phyloP scores from a whole-genome alignment of 1,139 yeast genomes.

The Zygosaccharomyces sapae region DNA sequence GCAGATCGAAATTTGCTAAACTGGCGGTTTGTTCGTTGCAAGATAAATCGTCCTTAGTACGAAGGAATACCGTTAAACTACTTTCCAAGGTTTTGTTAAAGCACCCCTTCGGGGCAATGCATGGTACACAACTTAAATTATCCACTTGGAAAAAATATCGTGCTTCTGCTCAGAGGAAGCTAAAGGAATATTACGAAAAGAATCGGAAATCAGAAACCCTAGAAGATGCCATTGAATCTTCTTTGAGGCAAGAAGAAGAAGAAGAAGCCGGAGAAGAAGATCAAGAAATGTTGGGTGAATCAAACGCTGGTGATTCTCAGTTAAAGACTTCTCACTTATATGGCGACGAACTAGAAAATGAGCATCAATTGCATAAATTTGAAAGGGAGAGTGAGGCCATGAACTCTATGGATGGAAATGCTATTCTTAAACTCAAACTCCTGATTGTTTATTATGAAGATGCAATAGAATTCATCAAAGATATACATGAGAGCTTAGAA shows the following conservation, averaged over 20 bases:
- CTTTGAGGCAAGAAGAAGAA: conserved; percentile 19
- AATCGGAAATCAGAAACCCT: conserved; percentile 33
- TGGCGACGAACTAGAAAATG: conserved; percentile 24
- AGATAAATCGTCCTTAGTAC: conserved; percentile 79
- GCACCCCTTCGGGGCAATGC: conserved; percentile 77
- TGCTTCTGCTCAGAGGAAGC: conserved; percentile 47
- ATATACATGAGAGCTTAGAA: conserved; percentile 62
- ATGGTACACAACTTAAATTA: conserved; percentile 66
- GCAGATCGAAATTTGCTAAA: conserved; percentile 54
- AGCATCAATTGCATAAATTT: conserved; percentile 27
- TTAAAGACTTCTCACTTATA: conserved; percentile 18
- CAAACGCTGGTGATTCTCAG: conserved; percentile 22
- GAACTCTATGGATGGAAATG: conserved; percentile 33
- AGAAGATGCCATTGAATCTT: conserved; percentile 34
- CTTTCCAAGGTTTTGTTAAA: conserved; percentile 65
- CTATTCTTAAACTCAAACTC: conserved; percentile 45
- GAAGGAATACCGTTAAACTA: conserved; percentile 76
- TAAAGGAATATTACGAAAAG: conserved; percentile 33
- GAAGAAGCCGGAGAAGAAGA: conserved; percentile 31
- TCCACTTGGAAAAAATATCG: conserved; percentile 58
- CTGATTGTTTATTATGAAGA: conserved; percentile 70
- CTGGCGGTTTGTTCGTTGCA: conserved; percentile 73
- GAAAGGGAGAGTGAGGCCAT: conserved; percentile 34
- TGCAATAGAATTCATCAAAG: conserved; percentile 69
- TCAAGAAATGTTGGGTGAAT: conserved; percentile 29